Percentiles rank a stretch among this genome's conserved stretches.
phyloP scores from a whole-genome alignment of 2,329 filamentous ascomycete species.

The Nemania diffusa region DNA sequence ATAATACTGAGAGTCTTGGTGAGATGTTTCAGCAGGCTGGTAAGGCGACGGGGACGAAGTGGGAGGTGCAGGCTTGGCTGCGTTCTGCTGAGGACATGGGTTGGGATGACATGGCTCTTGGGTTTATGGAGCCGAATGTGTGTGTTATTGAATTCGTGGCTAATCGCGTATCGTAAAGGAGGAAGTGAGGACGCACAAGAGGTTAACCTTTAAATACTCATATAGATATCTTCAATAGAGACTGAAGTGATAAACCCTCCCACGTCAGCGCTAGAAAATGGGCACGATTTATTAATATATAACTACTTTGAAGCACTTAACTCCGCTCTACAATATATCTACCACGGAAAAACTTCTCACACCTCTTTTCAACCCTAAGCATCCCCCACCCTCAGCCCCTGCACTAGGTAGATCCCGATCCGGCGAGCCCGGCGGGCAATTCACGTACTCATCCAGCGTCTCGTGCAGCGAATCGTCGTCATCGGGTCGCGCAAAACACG shows the following conservation, averaged over 20 bases:
- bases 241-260: background rate
- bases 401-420: background rate
- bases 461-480: background rate
- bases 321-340: too few species aligned
- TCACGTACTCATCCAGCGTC: background rate
- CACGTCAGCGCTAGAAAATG: background rate
- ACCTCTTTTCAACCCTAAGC: background rate
- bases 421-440: background rate
- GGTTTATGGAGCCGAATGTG: slow-evolving; percentile 24
- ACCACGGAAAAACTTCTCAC: too few species aligned
- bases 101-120: slow-evolving; percentile 22
- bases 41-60: slow-evolving; percentile 22
- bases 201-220: background rate
- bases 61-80: slow-evolving; percentile 33
- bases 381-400: background rate
- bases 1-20: slow-evolving; percentile 16
- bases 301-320: too few species aligned
- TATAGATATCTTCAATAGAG: background rate
- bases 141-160: background rate
- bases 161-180: background rate
- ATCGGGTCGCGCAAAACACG: background rate
- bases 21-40: slow-evolving; percentile 32
- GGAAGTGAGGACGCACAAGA: background rate
- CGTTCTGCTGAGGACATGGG: slow-evolving; percentile 30
- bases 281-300: too few species aligned